phyloP scores from a whole-genome alignment of 495 filamentous ascomycete genomes.

The Xylaria longipes region DNA sequence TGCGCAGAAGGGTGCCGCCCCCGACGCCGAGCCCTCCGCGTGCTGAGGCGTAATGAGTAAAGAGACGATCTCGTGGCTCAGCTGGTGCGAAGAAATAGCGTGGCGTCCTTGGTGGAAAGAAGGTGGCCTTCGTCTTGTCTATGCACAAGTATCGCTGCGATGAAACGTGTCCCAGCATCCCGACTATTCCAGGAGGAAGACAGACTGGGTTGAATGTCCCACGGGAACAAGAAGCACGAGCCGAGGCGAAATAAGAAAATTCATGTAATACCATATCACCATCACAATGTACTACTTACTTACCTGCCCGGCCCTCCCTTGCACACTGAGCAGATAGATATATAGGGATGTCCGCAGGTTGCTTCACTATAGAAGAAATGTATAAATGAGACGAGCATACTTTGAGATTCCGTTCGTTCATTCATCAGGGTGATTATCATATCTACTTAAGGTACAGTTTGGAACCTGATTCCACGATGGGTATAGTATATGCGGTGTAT shows the following conservation, averaged over 20 bases:
- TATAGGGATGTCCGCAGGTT: neutral
- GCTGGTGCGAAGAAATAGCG: neutral
- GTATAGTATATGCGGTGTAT: too few species aligned
- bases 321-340: neutral
- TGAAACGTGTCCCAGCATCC: neutral
- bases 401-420: neutral
- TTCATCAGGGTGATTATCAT: neutral
- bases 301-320: neutral
- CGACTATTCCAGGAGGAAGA: neutral
- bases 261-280: conserved; percentile 15
- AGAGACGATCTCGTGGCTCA: neutral
- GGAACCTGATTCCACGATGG: neutral
- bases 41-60: neutral
- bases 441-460: neutral
- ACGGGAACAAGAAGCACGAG: neutral
- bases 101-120: neutral
- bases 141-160: neutral
- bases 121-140: neutral
- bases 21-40: neutral
- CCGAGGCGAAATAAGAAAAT: neutral
- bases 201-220: neutral
- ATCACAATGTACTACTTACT: conserved; percentile 16
- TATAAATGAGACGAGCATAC: conserved; percentile 2
- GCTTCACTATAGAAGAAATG: neutral
- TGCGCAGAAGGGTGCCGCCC: conserved; percentile 25